Conservation (phyloP, 257 asterid species). For the Nicotiana tomentosiformis region DNA sequence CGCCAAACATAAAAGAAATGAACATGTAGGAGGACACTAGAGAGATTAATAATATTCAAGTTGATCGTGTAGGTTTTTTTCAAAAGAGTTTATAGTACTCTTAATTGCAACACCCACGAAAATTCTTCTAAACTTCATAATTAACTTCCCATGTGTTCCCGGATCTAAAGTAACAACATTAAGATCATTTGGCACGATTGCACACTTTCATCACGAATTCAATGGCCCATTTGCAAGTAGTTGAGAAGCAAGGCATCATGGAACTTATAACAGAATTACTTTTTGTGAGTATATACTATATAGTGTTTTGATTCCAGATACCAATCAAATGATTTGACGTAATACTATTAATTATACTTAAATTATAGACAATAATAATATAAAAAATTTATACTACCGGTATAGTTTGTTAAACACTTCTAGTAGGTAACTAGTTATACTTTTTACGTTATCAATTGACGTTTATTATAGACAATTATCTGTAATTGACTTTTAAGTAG, state of each 20-base stretch:
- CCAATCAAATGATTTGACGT: background rate
- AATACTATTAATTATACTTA: background rate
- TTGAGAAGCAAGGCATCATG: background rate
- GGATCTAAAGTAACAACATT: background rate
- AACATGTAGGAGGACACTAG: background rate
- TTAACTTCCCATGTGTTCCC: background rate
- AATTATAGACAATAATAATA: background rate
- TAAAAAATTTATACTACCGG: too few species aligned
- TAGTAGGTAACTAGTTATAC: too few species aligned
- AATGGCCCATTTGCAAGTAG: background rate
- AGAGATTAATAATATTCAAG: background rate
- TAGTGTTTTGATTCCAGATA: background rate
- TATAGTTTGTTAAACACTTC: too few species aligned
- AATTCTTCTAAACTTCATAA: background rate
- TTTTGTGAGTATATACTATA: background rate
- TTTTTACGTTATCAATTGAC: too few species aligned
- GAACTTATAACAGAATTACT: background rate
- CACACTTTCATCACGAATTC: background rate
- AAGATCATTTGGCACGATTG: background rate
- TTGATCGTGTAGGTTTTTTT: background rate
- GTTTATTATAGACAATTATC: too few species aligned
- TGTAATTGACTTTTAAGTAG: too few species aligned
- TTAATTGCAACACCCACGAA: background rate
- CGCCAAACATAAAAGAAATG: background rate
- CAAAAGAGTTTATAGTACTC: background rate